A percentile compares a stretch with the other conserved stretches of the same genome.
Conservation (phyloP, 106 monocot genomes). For the Acorus calamus region DNA sequence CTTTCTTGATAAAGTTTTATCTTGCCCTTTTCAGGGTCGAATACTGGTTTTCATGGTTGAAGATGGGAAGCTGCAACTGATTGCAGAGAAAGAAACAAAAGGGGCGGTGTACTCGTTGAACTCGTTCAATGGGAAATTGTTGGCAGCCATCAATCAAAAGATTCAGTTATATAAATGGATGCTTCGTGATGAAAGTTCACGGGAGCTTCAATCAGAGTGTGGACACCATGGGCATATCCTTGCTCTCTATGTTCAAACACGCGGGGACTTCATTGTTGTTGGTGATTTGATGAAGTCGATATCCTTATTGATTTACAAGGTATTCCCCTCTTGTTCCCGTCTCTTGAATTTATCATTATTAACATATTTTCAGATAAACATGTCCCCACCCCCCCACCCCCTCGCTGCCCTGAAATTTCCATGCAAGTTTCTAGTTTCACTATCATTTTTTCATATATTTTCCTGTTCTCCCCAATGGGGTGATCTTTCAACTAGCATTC, state of each 20-base stretch:
- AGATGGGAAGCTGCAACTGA: conserved; percentile 85
- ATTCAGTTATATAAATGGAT: conserved; percentile 90
- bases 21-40: conserved; percentile 43
- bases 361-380: too few relatives aligned
- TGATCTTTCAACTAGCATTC: too few relatives aligned
- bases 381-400: too few relatives aligned
- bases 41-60: conserved; percentile 90
- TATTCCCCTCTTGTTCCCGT: conserved; percentile 3
- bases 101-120: conserved; percentile 94
- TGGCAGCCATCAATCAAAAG: conserved; percentile 97
- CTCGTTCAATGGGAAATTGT: conserved; percentile 89
- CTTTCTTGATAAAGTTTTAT: too few relatives aligned
- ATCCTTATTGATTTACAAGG: conserved; percentile 88
- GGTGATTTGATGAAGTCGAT: conserved; percentile 99
- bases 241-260: conserved; percentile 86
- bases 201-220: conserved; percentile 87
- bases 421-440: too few relatives aligned
- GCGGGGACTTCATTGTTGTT: conserved; percentile 97
- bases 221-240: conserved; percentile 97
- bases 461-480: too few relatives aligned
- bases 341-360: too few relatives aligned
- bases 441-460: too few relatives aligned
- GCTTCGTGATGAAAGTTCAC: conserved; percentile 79
- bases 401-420: too few relatives aligned
- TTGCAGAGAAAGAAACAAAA: conserved; percentile 95